Evolutionary conservation across 257 asterid genomes (phyloP).

Genomic region (Paraleonurus japonicus): DNA sequence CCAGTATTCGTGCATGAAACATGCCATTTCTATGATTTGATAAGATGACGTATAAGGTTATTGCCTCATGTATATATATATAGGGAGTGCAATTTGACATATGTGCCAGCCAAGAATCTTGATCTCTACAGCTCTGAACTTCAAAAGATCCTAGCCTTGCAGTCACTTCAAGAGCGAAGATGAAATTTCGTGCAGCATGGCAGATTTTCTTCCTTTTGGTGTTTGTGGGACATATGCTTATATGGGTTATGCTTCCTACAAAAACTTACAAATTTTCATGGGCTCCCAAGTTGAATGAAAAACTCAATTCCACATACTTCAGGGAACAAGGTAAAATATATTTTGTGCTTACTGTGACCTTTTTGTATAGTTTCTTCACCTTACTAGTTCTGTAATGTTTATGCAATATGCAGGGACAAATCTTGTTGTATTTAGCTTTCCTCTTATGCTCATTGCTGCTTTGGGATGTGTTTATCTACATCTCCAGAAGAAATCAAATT

Average conservation of each 20-base stretch:
- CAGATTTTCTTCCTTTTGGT: slow-evolving; percentile 38
- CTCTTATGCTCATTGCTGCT: slow-evolving; percentile 45
- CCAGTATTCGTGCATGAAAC: slow-evolving; percentile 39
- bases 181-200: slow-evolving; percentile 40
- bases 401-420: slow-evolving; percentile 58
- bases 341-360: background rate
- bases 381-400: background rate
- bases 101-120: slow-evolving; percentile 4
- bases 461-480: slow-evolving; percentile 57
- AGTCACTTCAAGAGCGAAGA: slow-evolving; percentile 20
- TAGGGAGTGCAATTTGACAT: background rate
- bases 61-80: background rate
- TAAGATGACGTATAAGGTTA: background rate
- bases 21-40: slow-evolving; percentile 30
- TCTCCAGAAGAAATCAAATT: slow-evolving; percentile 35
- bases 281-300: slow-evolving; percentile 34
- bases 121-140: background rate
- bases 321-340: slow-evolving; percentile 44
- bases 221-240: slow-evolving; percentile 45
- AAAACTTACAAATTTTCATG: slow-evolving; percentile 43
- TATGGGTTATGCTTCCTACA: slow-evolving; percentile 60
- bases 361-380: background rate
- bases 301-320: slow-evolving; percentile 49
- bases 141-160: background rate
- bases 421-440: slow-evolving; percentile 53